Evolutionary conservation across 192 early-diverging fungal species (phyloP), one percentile per base, ranked within the genome.

Genomic region (Coemansia javaensis): DNA sequence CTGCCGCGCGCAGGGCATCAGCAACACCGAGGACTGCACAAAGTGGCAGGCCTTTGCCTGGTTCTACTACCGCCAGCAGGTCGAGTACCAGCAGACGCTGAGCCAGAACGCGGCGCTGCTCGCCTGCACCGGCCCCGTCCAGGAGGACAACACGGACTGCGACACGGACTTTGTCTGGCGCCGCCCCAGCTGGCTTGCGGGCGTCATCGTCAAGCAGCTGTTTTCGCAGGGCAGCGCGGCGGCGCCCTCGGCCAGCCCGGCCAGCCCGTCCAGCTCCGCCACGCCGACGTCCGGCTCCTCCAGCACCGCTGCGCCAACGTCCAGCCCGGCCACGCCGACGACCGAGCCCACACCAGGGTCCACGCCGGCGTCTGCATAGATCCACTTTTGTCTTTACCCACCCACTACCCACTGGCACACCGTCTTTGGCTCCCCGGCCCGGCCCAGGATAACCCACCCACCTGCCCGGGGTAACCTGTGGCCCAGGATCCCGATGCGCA

Each of bases 21-120:
- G 36, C 1, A 36, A 59, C 23, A 21, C 46, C 8, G 65, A 75
- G 22, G 50, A 62, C 18, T 75, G 71, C 38, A 75, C 63, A n/a
- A 60, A 59, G 35, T 75, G 71, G 71, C 64, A 75, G 65, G 71
- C 71, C 15, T 68, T 75, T 50, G 53, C 71, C 8, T 75, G 71
- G 71, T 75, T 75, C 47, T 67, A 56, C 24, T 75, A 75, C 35
- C 46, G 71, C 17, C 71, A 75, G 48, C 71, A 75, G 52, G 39
- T 67, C 28, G 65, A 67, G 65, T 75, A 75, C 43, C 65, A 75
- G 64, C 71, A 75, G 48, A 75, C 71, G 22, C 47, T 75, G 25
- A 75, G 64, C 40, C 63, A 68, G 56, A 75, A 68, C 34, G 71
- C 65, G 13, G 64, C 61, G 10, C 46, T 75, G 17, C 53, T 75